Base-by-base conservation (phyloP, 176 grass and related monocot species). In the Phoenix roebelenii region DNA sequence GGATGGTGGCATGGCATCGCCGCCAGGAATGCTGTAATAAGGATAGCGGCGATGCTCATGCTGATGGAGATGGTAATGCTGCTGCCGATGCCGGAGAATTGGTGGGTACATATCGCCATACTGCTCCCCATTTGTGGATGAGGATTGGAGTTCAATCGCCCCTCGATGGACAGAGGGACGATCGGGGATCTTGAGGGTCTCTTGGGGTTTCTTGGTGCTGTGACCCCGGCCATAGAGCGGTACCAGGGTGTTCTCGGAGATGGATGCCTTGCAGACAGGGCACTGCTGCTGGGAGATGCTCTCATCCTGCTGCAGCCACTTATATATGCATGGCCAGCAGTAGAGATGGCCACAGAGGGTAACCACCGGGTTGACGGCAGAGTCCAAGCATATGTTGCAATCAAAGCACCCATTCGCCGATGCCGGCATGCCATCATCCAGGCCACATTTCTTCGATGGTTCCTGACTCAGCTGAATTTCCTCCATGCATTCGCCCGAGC, bases 321-420 rank as follows among this genome's bases (percentile, higher is more conserved):
- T 78, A 84, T 98, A 92, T 49, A 98, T 98, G 84, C 93, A 98
- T 49, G 87, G 76, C 87, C 93, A 98, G 60, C 93, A 98, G 79
- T 83, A 98, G 81, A 98, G 84, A 55, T 92, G 93, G 50, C 93
- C 93, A 56, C 93, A 98, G 51, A 83, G 79, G 22, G 93, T 98
- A 55, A 92, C 84, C 69, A 98, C 87, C 39, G 93, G 87, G 62
- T 98, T 84, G 44, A 55, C 60, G 51, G 88, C 84, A 20, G 69
- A 78, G 49, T 98, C 93, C 16, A 98, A 75, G 64, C 84, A 98
- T 63, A 98, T 98, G 81, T 85, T 98, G 79, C 93, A 92, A 55
- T 98, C 93, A 59, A 98, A 98, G 79, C 87, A 85, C 9, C 35
- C 35, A 44, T 44, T 44, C 9, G 35, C 9, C 12, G 35, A 44